A percentile compares a stretch with the other conserved stretches of the same genome.
Evolutionary conservation across 305 asterid genomes (phyloP).

Genomic region (Solanum hybrid): DNA sequence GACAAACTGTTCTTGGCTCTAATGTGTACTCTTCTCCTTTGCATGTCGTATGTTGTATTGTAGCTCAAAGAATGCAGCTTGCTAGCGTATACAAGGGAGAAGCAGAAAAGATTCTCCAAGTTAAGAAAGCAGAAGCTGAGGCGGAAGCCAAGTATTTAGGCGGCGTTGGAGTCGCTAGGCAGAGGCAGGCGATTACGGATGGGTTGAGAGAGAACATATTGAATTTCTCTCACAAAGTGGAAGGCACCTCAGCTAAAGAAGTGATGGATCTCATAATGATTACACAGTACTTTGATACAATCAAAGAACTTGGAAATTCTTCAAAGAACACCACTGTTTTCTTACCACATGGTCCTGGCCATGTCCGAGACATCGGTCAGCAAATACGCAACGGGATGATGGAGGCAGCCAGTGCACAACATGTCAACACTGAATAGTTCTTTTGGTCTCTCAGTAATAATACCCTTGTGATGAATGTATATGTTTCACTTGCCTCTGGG

Average conservation of each 20-base stretch:
- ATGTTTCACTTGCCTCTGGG: not conserved
- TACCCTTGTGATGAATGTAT: not conserved
- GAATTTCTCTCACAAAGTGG: slow-evolving; percentile 79
- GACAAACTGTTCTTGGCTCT: not conserved
- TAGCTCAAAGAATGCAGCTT: slow-evolving; percentile 98
- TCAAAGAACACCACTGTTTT: too few species aligned
- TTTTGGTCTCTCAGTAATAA: not conserved
- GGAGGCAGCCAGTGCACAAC: slow-evolving; percentile 62
- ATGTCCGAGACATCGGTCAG: too few species aligned
- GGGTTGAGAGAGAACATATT: slow-evolving; percentile 86
- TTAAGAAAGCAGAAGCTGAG: slow-evolving; percentile 91
- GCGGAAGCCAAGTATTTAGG: slow-evolving; percentile 98
- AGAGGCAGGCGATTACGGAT: slow-evolving; percentile 93
- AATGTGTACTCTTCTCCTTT: not conserved
- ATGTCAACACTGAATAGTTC: slow-evolving; percentile 15
- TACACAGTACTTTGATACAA: too few species aligned
- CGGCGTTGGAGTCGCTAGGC: slow-evolving; percentile 94
- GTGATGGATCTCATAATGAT: too few species aligned
- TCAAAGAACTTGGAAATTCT: too few species aligned
- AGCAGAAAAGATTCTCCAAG: slow-evolving; percentile 78
- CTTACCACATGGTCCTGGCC: too few species aligned
- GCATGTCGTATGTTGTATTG: not conserved
- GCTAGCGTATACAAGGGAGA: slow-evolving; percentile 97
- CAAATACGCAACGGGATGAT: slow-evolving; percentile 42
- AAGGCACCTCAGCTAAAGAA: slow-evolving; percentile 81